Percentiles rank a stretch among this genome's conserved stretches.
These are phyloP conservation scores for Kentomonas sorsogonicus DNA, from an alignment of 208 protist genomes.

Conservation along the genomic window DNA sequence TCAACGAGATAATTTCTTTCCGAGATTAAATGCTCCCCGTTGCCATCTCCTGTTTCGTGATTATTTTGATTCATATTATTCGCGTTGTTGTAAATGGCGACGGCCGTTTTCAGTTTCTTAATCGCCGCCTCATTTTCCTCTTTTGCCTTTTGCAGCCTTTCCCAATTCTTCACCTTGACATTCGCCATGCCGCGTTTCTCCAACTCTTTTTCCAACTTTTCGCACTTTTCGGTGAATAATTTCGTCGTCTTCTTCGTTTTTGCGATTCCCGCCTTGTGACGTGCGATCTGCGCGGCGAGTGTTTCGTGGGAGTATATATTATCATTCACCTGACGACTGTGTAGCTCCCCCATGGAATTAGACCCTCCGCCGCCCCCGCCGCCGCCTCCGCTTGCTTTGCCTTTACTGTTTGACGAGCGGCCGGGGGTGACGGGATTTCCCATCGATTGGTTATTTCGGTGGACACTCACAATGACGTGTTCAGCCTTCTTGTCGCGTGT, in stretches of 20 bases:
- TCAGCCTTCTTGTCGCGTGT: too few relatives aligned
- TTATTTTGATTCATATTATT: conserved; percentile 5
- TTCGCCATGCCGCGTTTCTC: conserved; percentile 14
- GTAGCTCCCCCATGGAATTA: too few relatives aligned
- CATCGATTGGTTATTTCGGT: too few relatives aligned
- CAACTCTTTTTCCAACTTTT: conserved; percentile 38
- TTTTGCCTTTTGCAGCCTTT: conserved; percentile 21
- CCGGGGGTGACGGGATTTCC: too few relatives aligned
- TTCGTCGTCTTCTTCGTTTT: conserved; percentile 18
- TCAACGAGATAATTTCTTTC: conserved; percentile 8
- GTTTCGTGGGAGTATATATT: conserved; percentile 1
- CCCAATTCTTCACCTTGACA: conserved; percentile 55
- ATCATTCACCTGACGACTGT: conserved; percentile 8
- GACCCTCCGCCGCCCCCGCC: too few relatives aligned
- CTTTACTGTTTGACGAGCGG: too few relatives aligned
- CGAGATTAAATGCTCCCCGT: background rate
- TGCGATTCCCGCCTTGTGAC: conserved; percentile 22
- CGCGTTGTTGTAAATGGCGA: conserved; percentile 44
- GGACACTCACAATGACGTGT: too few relatives aligned
- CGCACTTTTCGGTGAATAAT: conserved; percentile 30
- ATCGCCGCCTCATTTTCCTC: conserved; percentile 25
- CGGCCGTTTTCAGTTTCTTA: conserved; percentile 24
- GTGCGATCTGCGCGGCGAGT: too few relatives aligned
- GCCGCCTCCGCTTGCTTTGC: too few relatives aligned
- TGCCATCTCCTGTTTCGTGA: too few relatives aligned